Conservation (phyloP, 371 early-diverging fungal species). For the Lichtheimia corymbifera region DNA sequence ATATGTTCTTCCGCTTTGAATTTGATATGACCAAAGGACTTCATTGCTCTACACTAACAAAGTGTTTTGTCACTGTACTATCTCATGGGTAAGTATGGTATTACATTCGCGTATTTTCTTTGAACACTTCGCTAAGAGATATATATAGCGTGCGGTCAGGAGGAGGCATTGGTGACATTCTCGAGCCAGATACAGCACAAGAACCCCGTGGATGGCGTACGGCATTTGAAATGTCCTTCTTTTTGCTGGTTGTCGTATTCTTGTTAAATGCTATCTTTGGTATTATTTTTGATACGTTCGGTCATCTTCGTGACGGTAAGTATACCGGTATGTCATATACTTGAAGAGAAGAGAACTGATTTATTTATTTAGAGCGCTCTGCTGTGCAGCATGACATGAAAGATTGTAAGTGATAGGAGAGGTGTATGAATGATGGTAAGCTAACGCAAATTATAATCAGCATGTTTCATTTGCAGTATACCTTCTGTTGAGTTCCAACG, state of each 20-base stretch:
- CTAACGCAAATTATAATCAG: constrained; percentile 11
- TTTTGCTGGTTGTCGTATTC: constrained; percentile 58
- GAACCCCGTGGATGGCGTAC: constrained; percentile 50
- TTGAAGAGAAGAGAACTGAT: neutral
- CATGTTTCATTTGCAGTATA: constrained; percentile 61
- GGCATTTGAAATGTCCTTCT: constrained; percentile 58
- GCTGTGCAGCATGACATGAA: constrained; percentile 54
- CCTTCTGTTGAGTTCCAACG: constrained; percentile 57
- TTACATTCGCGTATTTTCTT: too few relatives aligned
- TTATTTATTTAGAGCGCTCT: constrained; percentile 38
- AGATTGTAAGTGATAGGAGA: constrained; percentile 28
- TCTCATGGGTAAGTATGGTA: constrained; percentile 43
- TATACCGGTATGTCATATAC: neutral
- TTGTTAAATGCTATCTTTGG: constrained; percentile 63
- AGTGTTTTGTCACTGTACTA: constrained; percentile 55
- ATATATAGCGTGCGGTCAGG: constrained; percentile 46
- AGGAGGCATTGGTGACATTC: constrained; percentile 59
- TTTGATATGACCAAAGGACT: constrained; percentile 49
- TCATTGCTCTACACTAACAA: constrained; percentile 47
- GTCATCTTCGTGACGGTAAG: constrained; percentile 57
- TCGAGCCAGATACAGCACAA: constrained; percentile 34
- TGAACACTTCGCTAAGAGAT: too few relatives aligned
- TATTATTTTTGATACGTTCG: constrained; percentile 66
- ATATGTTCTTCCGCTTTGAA: constrained; percentile 49
- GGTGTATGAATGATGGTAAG: neutral